phyloP scores from a whole-genome alignment of 495 filamentous ascomycete genomes.

The Aspergillus nanangensis region DNA sequence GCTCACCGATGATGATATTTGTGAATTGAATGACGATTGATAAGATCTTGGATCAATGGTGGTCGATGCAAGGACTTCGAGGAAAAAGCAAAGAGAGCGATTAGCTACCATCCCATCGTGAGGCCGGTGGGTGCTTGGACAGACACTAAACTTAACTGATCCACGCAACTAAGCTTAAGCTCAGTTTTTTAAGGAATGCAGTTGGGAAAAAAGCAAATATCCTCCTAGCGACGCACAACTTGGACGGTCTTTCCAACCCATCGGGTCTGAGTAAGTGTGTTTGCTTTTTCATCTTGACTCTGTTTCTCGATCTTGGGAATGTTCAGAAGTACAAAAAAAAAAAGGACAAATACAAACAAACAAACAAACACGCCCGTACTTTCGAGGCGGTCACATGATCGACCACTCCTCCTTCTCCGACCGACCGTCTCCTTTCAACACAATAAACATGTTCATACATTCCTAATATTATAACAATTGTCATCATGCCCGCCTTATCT shows the following conservation, averaged over 20 bases:
- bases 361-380: no score
- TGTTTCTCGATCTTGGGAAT: constrained; percentile 6
- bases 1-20: neutral
- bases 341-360: no score
- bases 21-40: constrained; percentile 6
- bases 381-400: no score
- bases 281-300: constrained; percentile 7
- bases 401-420: no score
- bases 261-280: constrained; percentile 10
- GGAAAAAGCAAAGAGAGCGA: constrained; percentile 14
- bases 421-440: no score
- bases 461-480: no score
- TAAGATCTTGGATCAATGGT: constrained; percentile 8
- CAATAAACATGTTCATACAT: no score
- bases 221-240: neutral
- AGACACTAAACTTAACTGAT: constrained; percentile 14
- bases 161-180: constrained; percentile 26
- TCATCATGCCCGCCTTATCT: constrained; percentile 11
- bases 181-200: constrained; percentile 24
- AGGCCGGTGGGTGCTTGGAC: neutral
- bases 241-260: constrained; percentile 6
- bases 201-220: constrained; percentile 25
- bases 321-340: no score
- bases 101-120: neutral
- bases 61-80: constrained; percentile 13